Evolutionary conservation across 2,329 filamentous ascomycete species (phyloP).

Genomic region (Pseudogymnoascus verrucosus): DNA sequence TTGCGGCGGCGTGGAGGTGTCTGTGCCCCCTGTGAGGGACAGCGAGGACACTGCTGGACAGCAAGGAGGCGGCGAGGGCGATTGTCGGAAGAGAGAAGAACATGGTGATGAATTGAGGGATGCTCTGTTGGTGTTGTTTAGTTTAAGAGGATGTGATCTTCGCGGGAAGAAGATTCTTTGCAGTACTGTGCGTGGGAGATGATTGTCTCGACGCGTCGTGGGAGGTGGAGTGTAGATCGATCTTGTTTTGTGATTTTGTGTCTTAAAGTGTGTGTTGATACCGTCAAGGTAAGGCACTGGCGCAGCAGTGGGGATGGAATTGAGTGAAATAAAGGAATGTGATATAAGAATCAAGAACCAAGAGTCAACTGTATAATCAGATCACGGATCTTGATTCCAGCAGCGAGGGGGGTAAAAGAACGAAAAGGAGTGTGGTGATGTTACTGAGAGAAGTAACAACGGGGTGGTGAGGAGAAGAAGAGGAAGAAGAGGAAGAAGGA

Average conservation of each 20-base stretch:
- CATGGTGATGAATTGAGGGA: constrained; percentile 17
- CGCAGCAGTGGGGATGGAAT: neutral
- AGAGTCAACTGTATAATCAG: constrained; percentile 7
- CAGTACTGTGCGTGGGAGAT: neutral
- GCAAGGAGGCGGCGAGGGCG: constrained; percentile 25
- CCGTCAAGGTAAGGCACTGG: constrained; percentile 7
- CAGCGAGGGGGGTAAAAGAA: constrained; percentile 13
- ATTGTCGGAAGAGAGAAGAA: constrained; percentile 19
- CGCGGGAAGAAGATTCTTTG: neutral
- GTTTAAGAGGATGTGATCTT: constrained; percentile 3
- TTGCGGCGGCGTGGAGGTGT: constrained; percentile 19
- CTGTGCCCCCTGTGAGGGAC: constrained; percentile 16
- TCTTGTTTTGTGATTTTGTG: constrained; percentile 1
- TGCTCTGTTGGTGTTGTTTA: constrained; percentile 1
- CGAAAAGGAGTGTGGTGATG: constrained; percentile 14
- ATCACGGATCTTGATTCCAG: constrained; percentile 8
- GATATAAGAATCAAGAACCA: neutral
- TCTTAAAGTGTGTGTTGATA: neutral
- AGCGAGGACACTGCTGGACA: constrained; percentile 23
- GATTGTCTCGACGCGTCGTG: neutral
- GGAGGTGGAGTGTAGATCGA: constrained; percentile 3
- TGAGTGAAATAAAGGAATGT: neutral
- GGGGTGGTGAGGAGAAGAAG: neutral
- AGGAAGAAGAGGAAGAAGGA: constrained; percentile 3
- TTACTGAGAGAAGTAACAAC: constrained; percentile 3